Base-by-base conservation (phyloP, 2,329 filamentous ascomycete genomes). In the Sporothrix pallida region DNA sequence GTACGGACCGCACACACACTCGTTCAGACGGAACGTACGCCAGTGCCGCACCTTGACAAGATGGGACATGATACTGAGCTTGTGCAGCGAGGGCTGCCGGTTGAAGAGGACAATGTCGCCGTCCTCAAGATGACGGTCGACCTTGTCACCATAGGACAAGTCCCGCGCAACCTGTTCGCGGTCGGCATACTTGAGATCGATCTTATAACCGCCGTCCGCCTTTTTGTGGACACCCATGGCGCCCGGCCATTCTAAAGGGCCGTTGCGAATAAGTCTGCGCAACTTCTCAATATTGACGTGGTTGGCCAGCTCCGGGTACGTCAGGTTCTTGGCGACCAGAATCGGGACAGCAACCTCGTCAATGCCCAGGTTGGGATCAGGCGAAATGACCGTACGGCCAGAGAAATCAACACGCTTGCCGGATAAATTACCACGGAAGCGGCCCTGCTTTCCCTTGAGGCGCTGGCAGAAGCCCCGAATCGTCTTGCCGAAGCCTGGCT, bases 351-450 rank as follows among this genome's bases (percentile, higher is more conserved):
- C 95, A 50, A 99, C 96, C 82, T 99, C 91, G 77, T 98, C 94
- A 76, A 99, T 94, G 20, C 92, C 91, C 68, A 99, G 82, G 78
- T 99, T 99, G 2, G 96, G 96, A 82, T 99, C 96, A 0, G 96
- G 96, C 0, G 95, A 97, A 82, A 99, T 99, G 82, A 99, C 96
- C 0, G 96, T 99, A 81, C 96, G 91, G 20, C 94, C 96, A 12
- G 96, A 99, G 82, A 98, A 99, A 81, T 99, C 95, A 72, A 99
- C 96, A 87, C 96, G 95, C 83, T 99, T 99, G 80, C 96, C 96
- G 0, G 95, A 98, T 74, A 99, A 83, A 79, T 99, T 99, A 74
- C 97, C 96, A 83, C 96, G 92, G 83, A 99, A 99, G 72, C 96
- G 93, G 72, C 96, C 96, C 80, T 98, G 95, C 80, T 99, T 99